Base-by-base conservation (phyloP, 2,329 filamentous ascomycete species). In the Cadophora malorum region DNA sequence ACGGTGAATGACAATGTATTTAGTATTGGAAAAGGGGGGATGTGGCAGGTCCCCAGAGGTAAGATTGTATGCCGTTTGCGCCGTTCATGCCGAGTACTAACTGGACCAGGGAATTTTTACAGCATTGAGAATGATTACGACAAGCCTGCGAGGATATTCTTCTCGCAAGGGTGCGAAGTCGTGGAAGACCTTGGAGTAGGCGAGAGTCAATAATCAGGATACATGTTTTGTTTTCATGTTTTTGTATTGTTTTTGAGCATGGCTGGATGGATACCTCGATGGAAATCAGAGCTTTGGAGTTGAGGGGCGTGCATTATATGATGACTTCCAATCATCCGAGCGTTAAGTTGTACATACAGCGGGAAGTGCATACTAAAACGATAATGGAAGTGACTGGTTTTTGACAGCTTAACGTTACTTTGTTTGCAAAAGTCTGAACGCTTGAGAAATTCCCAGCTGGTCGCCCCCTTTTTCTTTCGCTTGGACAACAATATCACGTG, bases 11-110 rank as follows among this genome's bases (percentile, higher is more conserved):
- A 91, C 71, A 91, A 86, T 28, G 83, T 85, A 70, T 98, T 99
- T 78, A 89, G 91, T 66, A 94, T 97, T 71, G 89, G 90, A 47
- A 93, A 91, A 74, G 94, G 95, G 50, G 95, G 95, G 64, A 91
- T 94, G 79, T 98, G 93, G 86, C 94, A 97, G 79, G 94, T 99
- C 70, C 96, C 96, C 28, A 88, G 95, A 88, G 95, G 95, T 97
- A 81, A 84, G 91, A 66, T 68, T 67, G 12, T 21, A 19, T 33
- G 67, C 63, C 66, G 63, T 63, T 66, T 50, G 62, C 63, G 7
- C 19, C 28, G 47, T 28, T 35, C 5, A 7, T 33, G 25, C 63
- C 33, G 28, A 45, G 21, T 59, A 63, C 70, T 75, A 68, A 75
- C 31, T n/a, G 52, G 33, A 25, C 19, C 1, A 97, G 95, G 95